Evolutionary conservation across 768 basidiomycete species (phyloP).

Genomic region (Grammothele lineata): DNA sequence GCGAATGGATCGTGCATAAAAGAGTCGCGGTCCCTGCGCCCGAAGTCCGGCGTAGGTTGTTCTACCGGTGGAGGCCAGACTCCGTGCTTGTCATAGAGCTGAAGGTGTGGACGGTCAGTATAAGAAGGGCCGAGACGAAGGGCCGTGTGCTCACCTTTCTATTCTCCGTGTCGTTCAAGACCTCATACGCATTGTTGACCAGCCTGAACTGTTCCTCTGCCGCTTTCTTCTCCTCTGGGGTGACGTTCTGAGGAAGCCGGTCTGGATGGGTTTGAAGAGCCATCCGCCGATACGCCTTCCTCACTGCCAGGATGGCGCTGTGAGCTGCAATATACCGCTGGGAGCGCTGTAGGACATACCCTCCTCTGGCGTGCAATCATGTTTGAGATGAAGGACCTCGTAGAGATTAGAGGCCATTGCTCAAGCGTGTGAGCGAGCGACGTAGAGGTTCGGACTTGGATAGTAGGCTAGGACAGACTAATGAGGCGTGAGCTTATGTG

Average conservation of each 20-base stretch:
- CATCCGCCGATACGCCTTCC: slow-evolving; percentile 72
- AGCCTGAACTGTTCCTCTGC: slow-evolving; percentile 61
- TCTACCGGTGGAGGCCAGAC: slow-evolving; percentile 60
- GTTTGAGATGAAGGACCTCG: slow-evolving; percentile 51
- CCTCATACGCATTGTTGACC: slow-evolving; percentile 79
- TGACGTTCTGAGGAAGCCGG: slow-evolving; percentile 53
- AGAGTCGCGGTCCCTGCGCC: background rate
- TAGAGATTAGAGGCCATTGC: slow-evolving; percentile 40
- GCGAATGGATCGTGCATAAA: slow-evolving; percentile 29
- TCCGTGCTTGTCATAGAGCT: slow-evolving; percentile 70
- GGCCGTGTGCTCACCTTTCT: slow-evolving; percentile 37
- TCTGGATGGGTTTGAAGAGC: slow-evolving; percentile 78
- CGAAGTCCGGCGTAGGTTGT: slow-evolving; percentile 3
- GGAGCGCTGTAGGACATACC: slow-evolving; percentile 53
- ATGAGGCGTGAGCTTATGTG: no score
- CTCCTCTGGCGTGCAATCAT: slow-evolving; percentile 57
- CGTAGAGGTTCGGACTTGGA: background rate
- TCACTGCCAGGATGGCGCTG: slow-evolving; percentile 54
- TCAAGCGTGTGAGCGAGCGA: no score
- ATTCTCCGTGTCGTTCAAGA: slow-evolving; percentile 58
- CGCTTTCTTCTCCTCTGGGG: slow-evolving; percentile 49
- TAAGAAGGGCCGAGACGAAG: background rate
- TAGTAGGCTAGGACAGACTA: background rate
- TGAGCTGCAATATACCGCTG: no score
- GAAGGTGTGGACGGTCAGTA: background rate